Base-by-base conservation (phyloP, 2,329 filamentous ascomycete species). In the Pseudogymnoascus sp. region DNA sequence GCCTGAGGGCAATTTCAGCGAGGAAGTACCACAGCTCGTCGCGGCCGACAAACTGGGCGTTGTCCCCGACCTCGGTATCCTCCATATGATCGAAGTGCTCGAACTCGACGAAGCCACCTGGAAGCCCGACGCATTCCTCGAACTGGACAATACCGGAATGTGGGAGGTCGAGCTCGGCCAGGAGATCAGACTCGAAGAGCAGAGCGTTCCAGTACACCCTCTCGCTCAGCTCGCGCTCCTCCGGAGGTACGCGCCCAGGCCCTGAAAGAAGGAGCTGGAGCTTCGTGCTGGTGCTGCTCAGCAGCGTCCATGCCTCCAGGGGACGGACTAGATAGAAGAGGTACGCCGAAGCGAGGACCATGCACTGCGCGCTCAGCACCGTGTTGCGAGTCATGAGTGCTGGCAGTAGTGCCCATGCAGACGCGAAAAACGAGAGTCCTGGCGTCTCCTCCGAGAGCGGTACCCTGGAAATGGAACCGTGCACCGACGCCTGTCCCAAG, bases 11-110 rank as follows among this genome's bases (percentile, higher is more conserved):
- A 65, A 94, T 92, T 70, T 93, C 90, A 38, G 90, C 90, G 30
- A 93, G 77, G 68, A 93, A 93, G 71, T 94, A 94, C 89, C 90
- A 93, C 12, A 93, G 78, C 64, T 93, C 89, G 69, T 93, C 90
- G 58, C 85, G 83, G 11, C 88, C 89, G 6, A 85, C 83, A 5
- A 82, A 78, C 66, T 84, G 82, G 6, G 55, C 30, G 30, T 59
- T 59, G 25, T 52, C 45, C 45, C 25, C 45, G 2, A 8, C 28
- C 6, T 79, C 78, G 66, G 87, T 84, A 62, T 87, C 85, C n/a
- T 86, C 85, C 55, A 59, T 36, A 8, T 59, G 30, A 38, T 59
- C 55, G 8, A 59, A 59, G n/a, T 36, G 30, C 64, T 83, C 76
- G 62, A 28, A 41, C 23, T 81, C 80, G 69, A 90, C 88, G 66